Conservation (phyloP, 805 yeast species). For the Kodamaea laetipori region DNA sequence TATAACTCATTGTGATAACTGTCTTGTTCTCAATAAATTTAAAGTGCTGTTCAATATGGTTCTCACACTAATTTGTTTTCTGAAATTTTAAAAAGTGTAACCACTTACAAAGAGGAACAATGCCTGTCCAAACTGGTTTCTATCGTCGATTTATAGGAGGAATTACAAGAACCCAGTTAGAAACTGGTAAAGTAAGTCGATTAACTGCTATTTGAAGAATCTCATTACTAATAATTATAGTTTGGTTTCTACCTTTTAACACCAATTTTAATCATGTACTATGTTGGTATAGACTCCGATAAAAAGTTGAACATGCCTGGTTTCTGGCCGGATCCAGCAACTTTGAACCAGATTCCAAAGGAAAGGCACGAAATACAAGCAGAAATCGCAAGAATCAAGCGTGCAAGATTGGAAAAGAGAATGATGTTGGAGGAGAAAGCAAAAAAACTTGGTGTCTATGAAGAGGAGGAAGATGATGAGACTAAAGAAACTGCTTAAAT, state of each 20-base stretch:
- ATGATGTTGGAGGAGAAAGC: slow-evolving; percentile 72
- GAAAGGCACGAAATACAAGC: slow-evolving; percentile 91
- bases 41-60: slow-evolving; percentile 10
- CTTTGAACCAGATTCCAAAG: slow-evolving; percentile 87
- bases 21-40: slow-evolving; percentile 7
- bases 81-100: too few relatives aligned
- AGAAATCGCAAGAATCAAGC: slow-evolving; percentile 83
- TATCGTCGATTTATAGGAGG: slow-evolving; percentile 37
- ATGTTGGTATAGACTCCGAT: slow-evolving; percentile 89
- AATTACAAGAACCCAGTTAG: slow-evolving; percentile 46
- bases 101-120: slow-evolving; percentile 10
- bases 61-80: slow-evolving; percentile 4
- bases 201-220: not conserved
- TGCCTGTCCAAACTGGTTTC: slow-evolving; percentile 15
- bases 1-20: slow-evolving; percentile 21
- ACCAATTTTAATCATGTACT: slow-evolving; percentile 91
- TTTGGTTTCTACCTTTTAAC: slow-evolving; percentile 83
- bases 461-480: slow-evolving; percentile 28
- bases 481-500: not conserved
- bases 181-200: slow-evolving; percentile 43
- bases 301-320: slow-evolving; percentile 87
- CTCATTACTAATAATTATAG: slow-evolving; percentile 30
- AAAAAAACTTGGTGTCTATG: slow-evolving; percentile 64
- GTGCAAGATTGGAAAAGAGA: slow-evolving; percentile 74
- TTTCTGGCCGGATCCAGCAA: slow-evolving; percentile 95